Evolutionary conservation across 169 alveolate species (phyloP).

Genomic region (Plasmodium chabaudi): DNA sequence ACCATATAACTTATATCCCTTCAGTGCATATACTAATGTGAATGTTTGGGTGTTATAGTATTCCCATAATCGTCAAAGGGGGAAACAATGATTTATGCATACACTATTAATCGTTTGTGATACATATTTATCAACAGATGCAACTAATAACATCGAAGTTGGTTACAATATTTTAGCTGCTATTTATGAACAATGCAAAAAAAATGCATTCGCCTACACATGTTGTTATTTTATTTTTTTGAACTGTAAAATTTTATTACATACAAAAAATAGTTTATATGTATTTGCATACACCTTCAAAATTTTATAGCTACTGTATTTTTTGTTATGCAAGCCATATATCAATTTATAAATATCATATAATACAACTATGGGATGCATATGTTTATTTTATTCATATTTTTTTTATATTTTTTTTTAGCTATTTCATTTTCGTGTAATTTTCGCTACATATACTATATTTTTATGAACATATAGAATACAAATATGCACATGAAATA

Average conservation of each 20-base stretch:
- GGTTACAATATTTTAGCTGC: background rate
- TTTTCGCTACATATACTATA: background rate
- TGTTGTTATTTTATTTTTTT: constrained; percentile 2
- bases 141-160: constrained; percentile 9
- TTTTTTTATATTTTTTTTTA: constrained; percentile 14
- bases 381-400: background rate
- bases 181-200: background rate
- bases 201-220: background rate
- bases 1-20: too few species aligned
- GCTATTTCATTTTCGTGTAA: constrained; percentile 1
- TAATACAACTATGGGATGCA: background rate
- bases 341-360: background rate
- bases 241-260: background rate
- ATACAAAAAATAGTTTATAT: background rate
- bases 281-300: background rate
- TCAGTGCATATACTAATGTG: constrained; percentile 3
- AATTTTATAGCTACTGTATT: background rate
- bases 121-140: constrained; percentile 13
- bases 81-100: constrained; percentile 7
- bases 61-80: background rate
- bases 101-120: constrained; percentile 10
- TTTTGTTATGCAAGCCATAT: background rate
- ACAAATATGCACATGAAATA: constrained; percentile 33
- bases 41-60: background rate
- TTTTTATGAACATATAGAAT: constrained; percentile 29